A percentile compares a stretch with the other conserved stretches of the same genome.
Conservation (phyloP, 2,329 filamentous ascomycete species). For the Lizonia empirigonia region DNA sequence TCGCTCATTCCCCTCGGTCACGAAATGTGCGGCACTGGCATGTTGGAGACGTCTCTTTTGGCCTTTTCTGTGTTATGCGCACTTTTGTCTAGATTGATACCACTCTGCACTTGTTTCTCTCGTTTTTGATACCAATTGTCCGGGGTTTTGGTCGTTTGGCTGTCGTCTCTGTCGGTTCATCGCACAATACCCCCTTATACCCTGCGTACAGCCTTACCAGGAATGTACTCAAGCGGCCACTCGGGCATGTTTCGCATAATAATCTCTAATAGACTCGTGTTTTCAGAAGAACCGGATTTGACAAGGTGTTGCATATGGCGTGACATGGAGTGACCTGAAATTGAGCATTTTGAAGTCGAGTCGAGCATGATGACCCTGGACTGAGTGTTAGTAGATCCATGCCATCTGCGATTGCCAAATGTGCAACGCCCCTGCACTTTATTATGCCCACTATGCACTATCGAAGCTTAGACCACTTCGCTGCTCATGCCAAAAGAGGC, state of each 20-base stretch:
- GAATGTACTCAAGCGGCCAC: constrained; percentile 48
- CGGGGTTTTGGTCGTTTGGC: constrained; percentile 31
- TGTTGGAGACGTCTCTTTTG: constrained; percentile 42
- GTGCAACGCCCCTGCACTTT: background rate
- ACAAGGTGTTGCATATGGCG: background rate
- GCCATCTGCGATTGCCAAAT: background rate
- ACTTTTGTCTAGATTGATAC: constrained; percentile 52
- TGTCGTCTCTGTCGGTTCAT: constrained; percentile 43
- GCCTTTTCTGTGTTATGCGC: constrained; percentile 40
- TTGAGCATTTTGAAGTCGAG: background rate
- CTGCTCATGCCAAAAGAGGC: no score
- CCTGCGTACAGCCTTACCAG: constrained; percentile 49
- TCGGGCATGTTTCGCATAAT: constrained; percentile 48
- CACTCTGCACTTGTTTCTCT: constrained; percentile 49
- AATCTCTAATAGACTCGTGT: constrained; percentile 47
- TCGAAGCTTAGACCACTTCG: background rate
- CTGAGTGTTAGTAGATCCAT: background rate
- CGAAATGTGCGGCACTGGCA: constrained; percentile 45
- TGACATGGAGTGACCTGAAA: constrained; percentile 1
- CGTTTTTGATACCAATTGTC: constrained; percentile 48
- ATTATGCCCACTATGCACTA: background rate
- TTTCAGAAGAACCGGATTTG: constrained; percentile 9
- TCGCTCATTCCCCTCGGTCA: constrained; percentile 37
- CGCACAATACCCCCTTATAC: constrained; percentile 51
- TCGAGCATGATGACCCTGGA: background rate